phyloP scores from a whole-genome alignment of 345 rosid genomes.

The Citrus trifoliata region DNA sequence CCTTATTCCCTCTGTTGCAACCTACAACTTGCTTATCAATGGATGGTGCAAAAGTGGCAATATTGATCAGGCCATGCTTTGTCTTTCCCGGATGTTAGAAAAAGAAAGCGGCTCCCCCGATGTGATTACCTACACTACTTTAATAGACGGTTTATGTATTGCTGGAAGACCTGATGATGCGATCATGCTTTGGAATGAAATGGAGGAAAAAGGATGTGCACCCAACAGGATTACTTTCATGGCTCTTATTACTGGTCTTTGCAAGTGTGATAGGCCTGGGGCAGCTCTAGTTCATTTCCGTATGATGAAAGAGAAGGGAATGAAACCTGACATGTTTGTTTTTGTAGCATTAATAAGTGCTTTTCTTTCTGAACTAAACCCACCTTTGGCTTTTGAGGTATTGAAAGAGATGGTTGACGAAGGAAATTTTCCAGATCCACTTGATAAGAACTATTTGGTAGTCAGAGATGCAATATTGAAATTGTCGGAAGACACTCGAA shows the following conservation, averaged over 20 bases:
- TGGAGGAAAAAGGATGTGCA: slow-evolving; percentile 45
- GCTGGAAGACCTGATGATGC: slow-evolving; percentile 75
- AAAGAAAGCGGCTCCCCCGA: slow-evolving; percentile 64
- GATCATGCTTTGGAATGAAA: slow-evolving; percentile 64
- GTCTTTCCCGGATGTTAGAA: slow-evolving; percentile 48
- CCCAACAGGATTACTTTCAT: slow-evolving; percentile 61
- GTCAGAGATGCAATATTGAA: slow-evolving; percentile 44
- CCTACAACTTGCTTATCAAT: slow-evolving; percentile 73
- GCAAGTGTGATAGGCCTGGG: slow-evolving; percentile 63
- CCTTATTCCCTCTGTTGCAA: slow-evolving; percentile 67
- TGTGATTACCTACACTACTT: slow-evolving; percentile 69
- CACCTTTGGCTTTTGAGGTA: slow-evolving; percentile 48
- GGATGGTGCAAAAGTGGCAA: slow-evolving; percentile 77
- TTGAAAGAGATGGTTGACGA: slow-evolving; percentile 55
- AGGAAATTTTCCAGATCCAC: slow-evolving; percentile 46
- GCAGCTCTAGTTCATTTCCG: slow-evolving; percentile 54
- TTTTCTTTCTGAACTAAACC: slow-evolving; percentile 42
- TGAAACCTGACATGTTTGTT: slow-evolving; percentile 66
- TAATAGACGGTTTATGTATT: slow-evolving; percentile 66
- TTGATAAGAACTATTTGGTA: slow-evolving; percentile 42
- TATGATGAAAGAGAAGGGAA: slow-evolving; percentile 57
- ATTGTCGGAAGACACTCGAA: slow-evolving; percentile 52
- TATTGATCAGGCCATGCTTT: slow-evolving; percentile 52
- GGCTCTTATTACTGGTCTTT: slow-evolving; percentile 74
- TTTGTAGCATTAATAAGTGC: slow-evolving; percentile 49